A percentile compares a stretch with the other conserved stretches of the same genome.
phyloP scores from a whole-genome alignment of 75 land plant genomes.

The Adiantum capillusveneris region DNA sequence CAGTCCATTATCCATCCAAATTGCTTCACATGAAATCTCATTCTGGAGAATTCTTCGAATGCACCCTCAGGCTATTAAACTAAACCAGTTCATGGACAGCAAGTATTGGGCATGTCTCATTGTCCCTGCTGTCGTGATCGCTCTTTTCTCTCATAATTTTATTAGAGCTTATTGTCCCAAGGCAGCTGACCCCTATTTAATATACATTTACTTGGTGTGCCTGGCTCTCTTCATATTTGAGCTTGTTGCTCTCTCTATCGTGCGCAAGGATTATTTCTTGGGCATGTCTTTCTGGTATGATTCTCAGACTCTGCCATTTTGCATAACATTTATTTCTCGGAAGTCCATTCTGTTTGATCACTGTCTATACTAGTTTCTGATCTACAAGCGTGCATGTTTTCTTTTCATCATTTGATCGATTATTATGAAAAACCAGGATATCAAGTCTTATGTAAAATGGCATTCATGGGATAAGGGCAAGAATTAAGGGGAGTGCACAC shows the following conservation, averaged over 20 bases:
- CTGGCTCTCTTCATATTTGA: conserved; percentile 1
- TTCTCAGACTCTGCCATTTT: no score
- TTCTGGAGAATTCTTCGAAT: conserved; percentile 3
- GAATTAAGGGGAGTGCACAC: no score
- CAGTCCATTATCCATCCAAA: neutral
- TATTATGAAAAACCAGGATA: no score
- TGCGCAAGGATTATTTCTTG: conserved; percentile 7
- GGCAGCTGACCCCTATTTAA: conserved; percentile 8
- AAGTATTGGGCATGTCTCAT: conserved; percentile 7
- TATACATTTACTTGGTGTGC: conserved; percentile 2
- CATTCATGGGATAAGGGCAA: no score
- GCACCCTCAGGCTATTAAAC: conserved; percentile 2
- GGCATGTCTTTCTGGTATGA: conserved; percentile 8
- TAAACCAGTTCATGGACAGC: conserved; percentile 7
- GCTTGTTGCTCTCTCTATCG: conserved; percentile 6
- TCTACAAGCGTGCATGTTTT: no score
- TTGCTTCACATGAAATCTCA: conserved; percentile 1
- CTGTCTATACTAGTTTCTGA: no score
- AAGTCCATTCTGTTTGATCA: no score
- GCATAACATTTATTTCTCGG: no score
- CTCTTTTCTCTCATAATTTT: conserved; percentile 1
- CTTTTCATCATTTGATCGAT: no score
- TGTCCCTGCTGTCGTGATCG: conserved; percentile 5
- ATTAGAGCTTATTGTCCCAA: conserved; percentile 4
- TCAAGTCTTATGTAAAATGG: no score